These are phyloP conservation scores for Raphanus raphanistrum DNA, from an alignment of 345 rosid genomes.

Conservation along the genomic window DNA sequence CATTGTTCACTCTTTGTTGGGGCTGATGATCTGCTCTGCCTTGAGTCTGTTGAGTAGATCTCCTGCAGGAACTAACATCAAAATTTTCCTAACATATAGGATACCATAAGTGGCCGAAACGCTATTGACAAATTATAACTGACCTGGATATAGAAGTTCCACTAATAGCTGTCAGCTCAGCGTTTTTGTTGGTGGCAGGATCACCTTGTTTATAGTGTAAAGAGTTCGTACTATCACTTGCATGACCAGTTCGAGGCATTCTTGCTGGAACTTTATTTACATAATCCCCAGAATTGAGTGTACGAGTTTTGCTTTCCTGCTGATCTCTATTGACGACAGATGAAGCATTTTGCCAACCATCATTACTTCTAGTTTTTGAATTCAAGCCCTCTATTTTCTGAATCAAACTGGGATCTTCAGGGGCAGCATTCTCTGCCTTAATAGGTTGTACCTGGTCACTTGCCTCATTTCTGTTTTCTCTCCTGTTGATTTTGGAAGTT, in stretches of 20 bases:
- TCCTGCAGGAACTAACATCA: slow-evolving; percentile 59
- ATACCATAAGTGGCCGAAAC: slow-evolving; percentile 33
- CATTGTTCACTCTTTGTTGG: slow-evolving; percentile 52
- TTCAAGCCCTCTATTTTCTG: slow-evolving; percentile 89
- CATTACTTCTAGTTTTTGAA: slow-evolving; percentile 67
- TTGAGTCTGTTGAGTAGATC: slow-evolving; percentile 55
- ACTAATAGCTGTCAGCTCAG: slow-evolving; percentile 35
- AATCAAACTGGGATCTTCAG: slow-evolving; percentile 66
- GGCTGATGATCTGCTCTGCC: slow-evolving; percentile 57
- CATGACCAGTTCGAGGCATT: slow-evolving; percentile 40
- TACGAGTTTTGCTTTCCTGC: slow-evolving; percentile 48
- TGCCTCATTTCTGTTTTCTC: slow-evolving; percentile 44
- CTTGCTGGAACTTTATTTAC: slow-evolving; percentile 44
- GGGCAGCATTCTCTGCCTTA: slow-evolving; percentile 40
- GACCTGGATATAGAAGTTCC: slow-evolving; percentile 53
- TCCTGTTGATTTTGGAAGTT: slow-evolving; percentile 50
- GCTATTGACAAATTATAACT: slow-evolving; percentile 30
- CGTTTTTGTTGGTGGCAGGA: slow-evolving; percentile 47
- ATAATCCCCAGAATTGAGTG: slow-evolving; percentile 39
- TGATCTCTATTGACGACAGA: slow-evolving; percentile 44
- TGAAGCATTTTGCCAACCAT: slow-evolving; percentile 48
- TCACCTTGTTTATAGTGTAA: slow-evolving; percentile 40
- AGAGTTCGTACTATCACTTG: slow-evolving; percentile 36
- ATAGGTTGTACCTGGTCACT: slow-evolving; percentile 39
- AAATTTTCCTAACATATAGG: slow-evolving; percentile 33